These are phyloP conservation scores for Mytilinidion resinicola DNA, from an alignment of 495 filamentous ascomycete species.

Conservation along the genomic window DNA sequence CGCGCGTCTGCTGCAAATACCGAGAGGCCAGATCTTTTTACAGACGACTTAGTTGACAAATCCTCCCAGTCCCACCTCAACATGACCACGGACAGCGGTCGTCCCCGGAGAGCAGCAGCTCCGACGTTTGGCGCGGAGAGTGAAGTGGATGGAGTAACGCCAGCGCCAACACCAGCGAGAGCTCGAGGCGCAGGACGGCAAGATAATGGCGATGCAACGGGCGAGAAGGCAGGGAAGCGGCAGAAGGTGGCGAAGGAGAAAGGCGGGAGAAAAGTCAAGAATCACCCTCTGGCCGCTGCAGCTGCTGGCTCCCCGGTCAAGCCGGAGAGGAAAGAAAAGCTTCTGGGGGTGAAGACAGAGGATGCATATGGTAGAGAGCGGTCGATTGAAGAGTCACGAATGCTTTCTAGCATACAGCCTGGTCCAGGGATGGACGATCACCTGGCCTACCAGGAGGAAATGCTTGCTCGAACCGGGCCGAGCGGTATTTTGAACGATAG, in stretches of 20 bases:
- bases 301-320: conserved; percentile 30
- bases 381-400: conserved; percentile 5
- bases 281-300: conserved; percentile 31
- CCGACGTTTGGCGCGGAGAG: conserved; percentile 60
- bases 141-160: conserved; percentile 30
- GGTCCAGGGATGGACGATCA: conserved; percentile 10
- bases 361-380: conserved; percentile 9
- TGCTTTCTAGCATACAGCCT: conserved; percentile 4
- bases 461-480: conserved; percentile 8
- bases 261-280: conserved; percentile 29
- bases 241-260: conserved; percentile 28
- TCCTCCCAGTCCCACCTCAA: conserved; percentile 27
- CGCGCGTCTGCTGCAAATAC: conserved; percentile 55
- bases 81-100: conserved; percentile 57
- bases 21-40: conserved; percentile 30
- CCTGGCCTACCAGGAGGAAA: conserved; percentile 17
- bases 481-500: conserved; percentile 11
- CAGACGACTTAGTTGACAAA: conserved; percentile 21
- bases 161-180: conserved; percentile 38
- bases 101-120: conserved; percentile 63
- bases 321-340: conserved; percentile 21
- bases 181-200: conserved; percentile 12
- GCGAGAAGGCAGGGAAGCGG: conserved; percentile 32
- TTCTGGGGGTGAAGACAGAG: conserved; percentile 19
- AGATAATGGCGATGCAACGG: conserved; percentile 12